Evolutionary conservation across 2,329 filamentous ascomycete species (phyloP), one percentile per base, ranked within the genome.

Genomic region (Macrophomina tecta): DNA sequence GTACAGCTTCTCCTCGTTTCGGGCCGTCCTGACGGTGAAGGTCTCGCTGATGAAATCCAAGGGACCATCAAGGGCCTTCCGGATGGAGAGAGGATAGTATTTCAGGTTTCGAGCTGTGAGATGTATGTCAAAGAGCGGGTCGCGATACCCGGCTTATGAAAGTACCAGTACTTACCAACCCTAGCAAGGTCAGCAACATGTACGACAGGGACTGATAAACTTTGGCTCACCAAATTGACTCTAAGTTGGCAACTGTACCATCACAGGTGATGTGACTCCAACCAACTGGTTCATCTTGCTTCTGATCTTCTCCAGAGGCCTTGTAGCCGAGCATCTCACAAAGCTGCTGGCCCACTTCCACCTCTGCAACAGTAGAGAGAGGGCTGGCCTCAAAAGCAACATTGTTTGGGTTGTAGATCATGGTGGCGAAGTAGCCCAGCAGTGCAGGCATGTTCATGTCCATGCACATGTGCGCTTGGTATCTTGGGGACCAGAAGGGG

Each of bases 401-500:
- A 42, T 84, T 84, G 73, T 84, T 85, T 0, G 82, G 82, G 56
- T 84, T 84, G 67, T 83, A 84, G 30, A 84, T 40, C 82, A 84
- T 84, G 0, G 82, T 82, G 75, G 82, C 82, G 34, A 83, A 80
- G 69, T 83, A 83, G 0, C 82, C 82, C 3, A 83, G 73, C 2
- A 83, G 63, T 1, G 78, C 75, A 0, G 82, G 73, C 79, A 83
- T 83, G 55, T 73, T 78, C 70, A 82, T 58, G 66, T 83, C 73
- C 12, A 75, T 78, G 40, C 56, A 79, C 82, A 84, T 84, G 65
- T 84, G 82, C 4, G 74, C 82, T 55, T 82, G 75, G 70, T 84
- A 84, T 0, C 81, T 76, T 1, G 82, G 79, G 1, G 77, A 82
- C 79, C 81, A 84, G 69, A 82, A 83, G 0, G 82, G 82, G 5